These are phyloP conservation scores for Saccharomyces hybrid DNA, from an alignment of 1,139 yeast species.

Conservation along the genomic window DNA sequence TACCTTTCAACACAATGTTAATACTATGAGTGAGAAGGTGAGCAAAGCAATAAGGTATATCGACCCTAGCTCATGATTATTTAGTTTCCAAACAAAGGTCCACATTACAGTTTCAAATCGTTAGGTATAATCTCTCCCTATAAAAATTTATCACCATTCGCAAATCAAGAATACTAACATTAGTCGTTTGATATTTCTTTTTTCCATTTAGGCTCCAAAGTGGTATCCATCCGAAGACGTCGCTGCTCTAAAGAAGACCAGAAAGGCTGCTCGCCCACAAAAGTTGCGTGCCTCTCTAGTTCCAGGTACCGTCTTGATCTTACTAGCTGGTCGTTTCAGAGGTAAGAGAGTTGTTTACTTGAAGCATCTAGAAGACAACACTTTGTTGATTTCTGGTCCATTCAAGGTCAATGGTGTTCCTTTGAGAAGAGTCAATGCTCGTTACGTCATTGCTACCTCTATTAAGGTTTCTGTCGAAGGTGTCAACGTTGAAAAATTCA, in stretches of 20 bases:
- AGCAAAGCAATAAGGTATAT: background rate
- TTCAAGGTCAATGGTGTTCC: constrained; percentile 99
- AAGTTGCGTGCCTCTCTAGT: constrained; percentile 94
- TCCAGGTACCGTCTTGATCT: constrained; percentile 97
- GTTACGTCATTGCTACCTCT: constrained; percentile 98
- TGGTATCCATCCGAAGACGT: constrained; percentile 95
- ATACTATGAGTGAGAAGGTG: too few relatives aligned
- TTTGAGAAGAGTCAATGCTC: constrained; percentile 97
- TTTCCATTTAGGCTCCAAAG: constrained; percentile 59
- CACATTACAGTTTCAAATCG: background rate
- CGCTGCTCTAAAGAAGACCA: constrained; percentile 75
- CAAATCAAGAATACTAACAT: background rate
- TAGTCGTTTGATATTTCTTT: constrained; percentile 12
- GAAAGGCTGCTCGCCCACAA: constrained; percentile 92
- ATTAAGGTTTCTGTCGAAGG: constrained; percentile 76
- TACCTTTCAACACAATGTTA: background rate
- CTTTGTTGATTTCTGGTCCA: constrained; percentile 97
- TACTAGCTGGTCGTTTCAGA: constrained; percentile 99
- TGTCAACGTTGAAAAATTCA: constrained; percentile 86
- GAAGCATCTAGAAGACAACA: constrained; percentile 97
- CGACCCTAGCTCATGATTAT: background rate
- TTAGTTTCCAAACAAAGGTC: background rate
- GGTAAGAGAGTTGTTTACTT: constrained; percentile 99
- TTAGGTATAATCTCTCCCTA: background rate
- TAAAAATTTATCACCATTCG: constrained; percentile 10